A percentile compares a stretch with the other conserved stretches of the same genome.
Conservation (phyloP, 2,329 filamentous ascomycete species). For the Exophiala sp. region DNA sequence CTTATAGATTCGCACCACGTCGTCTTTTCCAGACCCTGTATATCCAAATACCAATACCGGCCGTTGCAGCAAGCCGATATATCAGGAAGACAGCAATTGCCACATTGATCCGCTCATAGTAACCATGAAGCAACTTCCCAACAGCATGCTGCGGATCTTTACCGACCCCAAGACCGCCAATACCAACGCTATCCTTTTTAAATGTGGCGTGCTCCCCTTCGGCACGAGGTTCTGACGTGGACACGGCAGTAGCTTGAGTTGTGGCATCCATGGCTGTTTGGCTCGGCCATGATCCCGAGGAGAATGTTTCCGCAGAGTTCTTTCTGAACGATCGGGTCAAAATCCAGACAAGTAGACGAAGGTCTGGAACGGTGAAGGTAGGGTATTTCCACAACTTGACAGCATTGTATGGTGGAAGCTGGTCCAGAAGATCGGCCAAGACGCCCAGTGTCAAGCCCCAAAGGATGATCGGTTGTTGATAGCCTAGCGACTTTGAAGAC, state of each 20-base stretch:
- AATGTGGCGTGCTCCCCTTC: conserved; percentile 19
- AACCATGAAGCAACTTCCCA: conserved; percentile 43
- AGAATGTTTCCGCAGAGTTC: conserved; percentile 43
- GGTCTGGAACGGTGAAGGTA: conserved; percentile 62
- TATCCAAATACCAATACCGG: conserved; percentile 17
- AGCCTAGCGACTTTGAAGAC: conserved; percentile 28
- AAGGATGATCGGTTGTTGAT: conserved; percentile 53
- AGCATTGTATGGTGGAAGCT: conserved; percentile 61
- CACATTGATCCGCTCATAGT: conserved; percentile 39
- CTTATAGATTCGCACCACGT: not conserved
- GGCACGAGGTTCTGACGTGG: conserved; percentile 9
- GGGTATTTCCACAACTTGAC: conserved; percentile 65
- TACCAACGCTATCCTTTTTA: conserved; percentile 37
- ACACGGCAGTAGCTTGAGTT: conserved; percentile 26
- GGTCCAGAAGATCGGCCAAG: conserved; percentile 64
- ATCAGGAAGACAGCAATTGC: conserved; percentile 41
- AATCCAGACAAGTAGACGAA: conserved; percentile 57
- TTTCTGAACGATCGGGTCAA: conserved; percentile 58
- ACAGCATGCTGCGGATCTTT: conserved; percentile 37
- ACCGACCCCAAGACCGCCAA: conserved; percentile 38
- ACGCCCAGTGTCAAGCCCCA: conserved; percentile 69
- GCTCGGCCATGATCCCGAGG: conserved; percentile 33
- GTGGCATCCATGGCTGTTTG: conserved; percentile 34
- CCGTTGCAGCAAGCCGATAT: conserved; percentile 35
- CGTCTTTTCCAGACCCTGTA: conserved; percentile 21